A percentile compares a stretch with the other conserved stretches of the same genome.
These are phyloP conservation scores for Auriculariales sp. DNA, from an alignment of 768 basidiomycete genomes.

Conservation along the genomic window DNA sequence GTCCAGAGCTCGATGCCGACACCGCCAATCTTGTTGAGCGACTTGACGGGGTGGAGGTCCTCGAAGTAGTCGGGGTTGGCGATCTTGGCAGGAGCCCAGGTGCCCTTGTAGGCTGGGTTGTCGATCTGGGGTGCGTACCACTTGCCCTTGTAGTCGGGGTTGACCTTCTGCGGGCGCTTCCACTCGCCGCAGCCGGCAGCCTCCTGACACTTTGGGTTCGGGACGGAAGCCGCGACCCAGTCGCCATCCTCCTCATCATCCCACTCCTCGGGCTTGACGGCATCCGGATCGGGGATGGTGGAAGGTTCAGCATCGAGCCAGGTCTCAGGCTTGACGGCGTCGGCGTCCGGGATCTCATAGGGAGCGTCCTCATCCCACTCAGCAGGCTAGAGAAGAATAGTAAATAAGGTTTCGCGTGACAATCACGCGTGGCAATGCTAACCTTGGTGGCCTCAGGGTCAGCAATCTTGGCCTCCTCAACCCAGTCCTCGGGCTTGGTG, in stretches of 20 bases:
- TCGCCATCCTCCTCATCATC: conserved; percentile 99
- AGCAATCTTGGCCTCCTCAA: conserved; percentile 72
- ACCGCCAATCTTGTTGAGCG: conserved; percentile 80
- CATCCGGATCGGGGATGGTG: conserved; percentile 80
- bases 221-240: conserved; percentile 82
- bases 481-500: conserved; percentile 85
- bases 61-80: conserved; percentile 85
- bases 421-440: conserved; percentile 4
- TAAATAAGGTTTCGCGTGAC: background rate
- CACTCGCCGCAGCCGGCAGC: conserved; percentile 93
- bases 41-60: conserved; percentile 69
- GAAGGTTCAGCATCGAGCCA: conserved; percentile 87
- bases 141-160: conserved; percentile 95
- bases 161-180: conserved; percentile 77
- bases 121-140: conserved; percentile 92
- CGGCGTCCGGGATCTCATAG: conserved; percentile 76
- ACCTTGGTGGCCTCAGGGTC: conserved; percentile 80
- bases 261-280: conserved; percentile 98
- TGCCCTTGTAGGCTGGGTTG: conserved; percentile 95
- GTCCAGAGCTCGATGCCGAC: conserved; percentile 99
- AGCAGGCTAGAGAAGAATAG: conserved; percentile 40
- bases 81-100: conserved; percentile 86
- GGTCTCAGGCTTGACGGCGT: conserved; percentile 70
- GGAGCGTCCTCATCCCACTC: conserved; percentile 99
- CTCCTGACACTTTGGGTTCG: conserved; percentile 81